Percentiles rank a stretch among this genome's conserved stretches.
Evolutionary conservation across 1,284 basidiomycete species (phyloP).

Genomic region (Naganishia sp.): DNA sequence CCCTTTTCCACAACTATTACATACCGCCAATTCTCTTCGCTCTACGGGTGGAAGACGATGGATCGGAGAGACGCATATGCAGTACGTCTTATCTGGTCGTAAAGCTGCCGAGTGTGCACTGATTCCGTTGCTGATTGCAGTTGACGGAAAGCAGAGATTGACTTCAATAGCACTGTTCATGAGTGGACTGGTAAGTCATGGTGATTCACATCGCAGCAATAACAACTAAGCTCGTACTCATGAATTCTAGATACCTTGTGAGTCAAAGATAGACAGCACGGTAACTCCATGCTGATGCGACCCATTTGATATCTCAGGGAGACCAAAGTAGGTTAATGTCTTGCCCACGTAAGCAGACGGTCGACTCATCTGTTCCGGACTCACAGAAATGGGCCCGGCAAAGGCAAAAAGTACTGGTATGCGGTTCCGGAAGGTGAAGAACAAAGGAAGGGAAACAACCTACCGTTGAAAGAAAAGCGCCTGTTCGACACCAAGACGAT

Average conservation of each 20-base stretch:
- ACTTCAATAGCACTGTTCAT: constrained; percentile 47
- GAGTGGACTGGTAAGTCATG: constrained; percentile 38
- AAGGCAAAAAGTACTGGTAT: constrained; percentile 44
- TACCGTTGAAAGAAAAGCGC: constrained; percentile 40
- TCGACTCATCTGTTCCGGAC: no score
- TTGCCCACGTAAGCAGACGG: no score
- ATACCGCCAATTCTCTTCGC: constrained; percentile 51
- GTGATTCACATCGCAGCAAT: no score
- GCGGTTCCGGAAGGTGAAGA: constrained; percentile 16
- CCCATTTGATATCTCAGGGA: constrained; percentile 37
- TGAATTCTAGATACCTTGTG: constrained; percentile 25
- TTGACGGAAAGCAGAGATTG: constrained; percentile 53
- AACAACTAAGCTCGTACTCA: neutral
- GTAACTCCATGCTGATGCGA: constrained; percentile 34
- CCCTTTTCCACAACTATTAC: constrained; percentile 46
- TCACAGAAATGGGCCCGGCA: constrained; percentile 28
- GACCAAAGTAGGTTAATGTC: constrained; percentile 29
- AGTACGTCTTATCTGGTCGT: constrained; percentile 30
- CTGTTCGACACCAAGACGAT: constrained; percentile 46
- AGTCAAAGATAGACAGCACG: constrained; percentile 19
- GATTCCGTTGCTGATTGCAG: neutral
- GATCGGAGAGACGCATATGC: constrained; percentile 41
- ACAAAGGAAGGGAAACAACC: neutral
- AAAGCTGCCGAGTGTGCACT: neutral
- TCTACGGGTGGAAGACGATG: constrained; percentile 31